Conservation (phyloP, 805 yeast genomes). For the Kodamaea leandrae region DNA sequence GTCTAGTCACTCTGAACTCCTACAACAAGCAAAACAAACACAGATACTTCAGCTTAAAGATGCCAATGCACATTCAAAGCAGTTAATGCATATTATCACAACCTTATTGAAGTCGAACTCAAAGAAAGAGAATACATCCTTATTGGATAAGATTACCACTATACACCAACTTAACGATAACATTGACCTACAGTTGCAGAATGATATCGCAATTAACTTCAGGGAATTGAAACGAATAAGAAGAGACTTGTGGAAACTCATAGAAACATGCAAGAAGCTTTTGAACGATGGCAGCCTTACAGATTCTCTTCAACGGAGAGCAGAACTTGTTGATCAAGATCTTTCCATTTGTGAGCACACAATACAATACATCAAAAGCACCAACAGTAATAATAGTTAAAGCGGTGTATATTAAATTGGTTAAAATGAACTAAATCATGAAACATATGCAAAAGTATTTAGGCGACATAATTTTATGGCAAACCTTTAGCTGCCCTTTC, state of each 20-base stretch:
- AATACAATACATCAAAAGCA: background rate
- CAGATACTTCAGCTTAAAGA: conserved; percentile 28
- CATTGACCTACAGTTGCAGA: conserved; percentile 35
- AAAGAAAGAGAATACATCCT: conserved; percentile 17
- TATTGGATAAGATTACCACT: conserved; percentile 33
- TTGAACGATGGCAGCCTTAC: conserved; percentile 1
- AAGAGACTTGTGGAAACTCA: conserved; percentile 11
- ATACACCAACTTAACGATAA: conserved; percentile 38
- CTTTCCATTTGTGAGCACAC: conserved; percentile 68
- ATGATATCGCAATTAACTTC: conserved; percentile 27
- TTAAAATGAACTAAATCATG: background rate
- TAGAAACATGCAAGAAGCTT: conserved; percentile 9
- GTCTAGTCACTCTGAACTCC: conserved; percentile 25
- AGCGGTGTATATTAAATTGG: background rate
- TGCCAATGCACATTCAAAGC: conserved; percentile 26
- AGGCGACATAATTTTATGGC: conserved; percentile 19
- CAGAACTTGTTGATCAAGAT: conserved; percentile 71
- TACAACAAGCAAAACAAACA: conserved; percentile 33
- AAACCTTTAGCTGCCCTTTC: conserved; percentile 47
- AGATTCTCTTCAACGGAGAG: conserved; percentile 29
- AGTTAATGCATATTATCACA: conserved; percentile 22
- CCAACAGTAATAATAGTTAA: background rate
- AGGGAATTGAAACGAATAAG: conserved; percentile 15
- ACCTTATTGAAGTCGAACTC: conserved; percentile 29
- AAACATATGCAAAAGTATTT: background rate